phyloP scores from a whole-genome alignment of 345 rosid genomes.

The Gossypium longicalyx region DNA sequence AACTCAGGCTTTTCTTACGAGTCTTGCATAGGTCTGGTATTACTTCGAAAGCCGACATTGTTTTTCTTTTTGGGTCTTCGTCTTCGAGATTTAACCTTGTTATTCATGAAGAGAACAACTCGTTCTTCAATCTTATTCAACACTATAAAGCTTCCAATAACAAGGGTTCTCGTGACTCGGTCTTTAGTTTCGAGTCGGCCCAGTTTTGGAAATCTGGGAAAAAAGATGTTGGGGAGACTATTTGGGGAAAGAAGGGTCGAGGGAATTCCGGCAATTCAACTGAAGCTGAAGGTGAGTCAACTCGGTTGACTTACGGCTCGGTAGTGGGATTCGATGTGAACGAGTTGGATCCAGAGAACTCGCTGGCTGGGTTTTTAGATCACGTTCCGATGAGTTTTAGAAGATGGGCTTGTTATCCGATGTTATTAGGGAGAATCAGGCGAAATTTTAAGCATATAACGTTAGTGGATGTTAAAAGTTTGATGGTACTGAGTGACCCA shows the following conservation, averaged over 20 bases:
- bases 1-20: conserved; percentile 59
- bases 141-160: conserved; percentile 23
- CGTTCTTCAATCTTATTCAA: conserved; percentile 53
- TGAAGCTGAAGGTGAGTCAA: conserved; percentile 27
- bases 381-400: conserved; percentile 62
- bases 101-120: conserved; percentile 60
- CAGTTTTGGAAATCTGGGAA: conserved; percentile 42
- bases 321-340: conserved; percentile 66
- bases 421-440: conserved; percentile 78
- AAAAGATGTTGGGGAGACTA: conserved; percentile 45
- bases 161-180: conserved; percentile 26
- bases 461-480: conserved; percentile 51
- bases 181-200: conserved; percentile 37
- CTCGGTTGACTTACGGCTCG: conserved; percentile 71
- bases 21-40: conserved; percentile 62
- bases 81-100: conserved; percentile 31
- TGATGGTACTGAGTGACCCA: conserved; percentile 64
- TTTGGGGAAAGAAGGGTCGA: conserved; percentile 76
- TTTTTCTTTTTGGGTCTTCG: conserved; percentile 41
- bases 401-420: conserved; percentile 89
- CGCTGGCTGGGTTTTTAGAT: conserved; percentile 74
- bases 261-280: conserved; percentile 21
- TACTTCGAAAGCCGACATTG: conserved; percentile 57
- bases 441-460: conserved; percentile 71
- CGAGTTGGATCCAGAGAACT: conserved; percentile 88